Conservation (phyloP, 441 rosid genomes). For the Theobroma grandiflorum region DNA sequence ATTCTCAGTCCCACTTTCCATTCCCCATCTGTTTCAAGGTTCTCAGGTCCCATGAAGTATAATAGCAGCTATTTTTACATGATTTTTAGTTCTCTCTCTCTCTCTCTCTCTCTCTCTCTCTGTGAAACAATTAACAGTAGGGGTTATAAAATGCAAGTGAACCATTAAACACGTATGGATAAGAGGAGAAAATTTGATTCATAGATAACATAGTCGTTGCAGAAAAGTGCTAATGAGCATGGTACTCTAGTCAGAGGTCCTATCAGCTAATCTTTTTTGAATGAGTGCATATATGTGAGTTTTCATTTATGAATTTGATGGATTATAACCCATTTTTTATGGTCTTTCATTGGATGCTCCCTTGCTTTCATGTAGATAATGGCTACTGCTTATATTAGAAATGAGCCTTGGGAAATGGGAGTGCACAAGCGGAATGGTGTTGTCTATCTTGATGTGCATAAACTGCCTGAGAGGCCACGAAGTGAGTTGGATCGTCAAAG, state of each 20-base stretch:
- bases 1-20: background rate
- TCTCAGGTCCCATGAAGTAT: too few species aligned
- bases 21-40: too few species aligned
- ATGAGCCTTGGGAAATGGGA: conserved; percentile 99
- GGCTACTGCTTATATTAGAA: conserved; percentile 81
- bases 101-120: background rate
- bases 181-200: too few species aligned
- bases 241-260: background rate
- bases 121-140: too few species aligned
- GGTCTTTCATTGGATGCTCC: conserved; percentile 20
- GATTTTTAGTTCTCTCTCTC: background rate
- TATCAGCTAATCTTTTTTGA: background rate
- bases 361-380: conserved; percentile 61
- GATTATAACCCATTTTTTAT: conserved; percentile 1
- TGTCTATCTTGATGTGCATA: conserved; percentile 93
- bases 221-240: background rate
- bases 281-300: background rate
- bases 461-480: conserved; percentile 85
- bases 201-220: too few species aligned
- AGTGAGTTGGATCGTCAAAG: conserved; percentile 89
- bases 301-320: conserved; percentile 9
- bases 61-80: too few species aligned
- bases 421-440: conserved; percentile 96
- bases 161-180: too few species aligned
- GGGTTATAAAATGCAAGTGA: too few species aligned